A percentile compares a stretch with the other conserved stretches of the same genome.
Evolutionary conservation across 495 filamentous ascomycete genomes (phyloP).

Genomic region (Apiosordaria backusii): DNA sequence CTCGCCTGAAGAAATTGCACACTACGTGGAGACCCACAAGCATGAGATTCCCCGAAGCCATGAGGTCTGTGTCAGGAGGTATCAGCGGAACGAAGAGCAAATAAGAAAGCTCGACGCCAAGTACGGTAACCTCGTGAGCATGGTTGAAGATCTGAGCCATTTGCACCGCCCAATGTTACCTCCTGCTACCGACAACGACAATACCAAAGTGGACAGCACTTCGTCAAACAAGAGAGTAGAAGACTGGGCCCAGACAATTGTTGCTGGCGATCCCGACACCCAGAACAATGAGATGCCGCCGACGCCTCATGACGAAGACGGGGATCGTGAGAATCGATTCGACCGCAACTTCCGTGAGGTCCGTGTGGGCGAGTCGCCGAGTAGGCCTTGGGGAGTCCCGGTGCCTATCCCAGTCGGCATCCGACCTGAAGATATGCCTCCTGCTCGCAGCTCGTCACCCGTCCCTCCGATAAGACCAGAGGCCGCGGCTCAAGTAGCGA

Average conservation of each 20-base stretch:
- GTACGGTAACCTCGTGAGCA: slow-evolving; percentile 81
- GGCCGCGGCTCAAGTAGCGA: neutral
- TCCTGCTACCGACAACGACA: slow-evolving; percentile 34
- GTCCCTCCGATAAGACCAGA: neutral
- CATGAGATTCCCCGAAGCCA: slow-evolving; percentile 88
- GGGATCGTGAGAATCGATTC: slow-evolving; percentile 56
- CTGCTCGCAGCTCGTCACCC: neutral
- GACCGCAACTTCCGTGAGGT: slow-evolving; percentile 79
- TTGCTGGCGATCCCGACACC: slow-evolving; percentile 42
- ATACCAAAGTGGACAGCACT: slow-evolving; percentile 39
- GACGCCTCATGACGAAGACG: slow-evolving; percentile 38
- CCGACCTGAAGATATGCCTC: slow-evolving; percentile 21
- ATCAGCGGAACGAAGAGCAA: slow-evolving; percentile 75
- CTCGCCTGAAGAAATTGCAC: slow-evolving; percentile 83
- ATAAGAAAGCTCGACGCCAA: slow-evolving; percentile 85
- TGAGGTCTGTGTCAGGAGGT: slow-evolving; percentile 82
- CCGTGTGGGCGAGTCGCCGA: slow-evolving; percentile 82
- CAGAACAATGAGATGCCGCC: slow-evolving; percentile 31
- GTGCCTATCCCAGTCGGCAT: slow-evolving; percentile 45
- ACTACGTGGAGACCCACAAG: slow-evolving; percentile 87
- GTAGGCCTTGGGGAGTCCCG: slow-evolving; percentile 83
- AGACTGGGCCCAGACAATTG: slow-evolving; percentile 76
- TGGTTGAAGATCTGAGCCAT: slow-evolving; percentile 80
- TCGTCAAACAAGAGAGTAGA: slow-evolving; percentile 64
- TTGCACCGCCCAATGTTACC: slow-evolving; percentile 82